Base-by-base conservation (phyloP, 2,329 filamentous ascomycete genomes). In the Xylariaceae sp. region DNA sequence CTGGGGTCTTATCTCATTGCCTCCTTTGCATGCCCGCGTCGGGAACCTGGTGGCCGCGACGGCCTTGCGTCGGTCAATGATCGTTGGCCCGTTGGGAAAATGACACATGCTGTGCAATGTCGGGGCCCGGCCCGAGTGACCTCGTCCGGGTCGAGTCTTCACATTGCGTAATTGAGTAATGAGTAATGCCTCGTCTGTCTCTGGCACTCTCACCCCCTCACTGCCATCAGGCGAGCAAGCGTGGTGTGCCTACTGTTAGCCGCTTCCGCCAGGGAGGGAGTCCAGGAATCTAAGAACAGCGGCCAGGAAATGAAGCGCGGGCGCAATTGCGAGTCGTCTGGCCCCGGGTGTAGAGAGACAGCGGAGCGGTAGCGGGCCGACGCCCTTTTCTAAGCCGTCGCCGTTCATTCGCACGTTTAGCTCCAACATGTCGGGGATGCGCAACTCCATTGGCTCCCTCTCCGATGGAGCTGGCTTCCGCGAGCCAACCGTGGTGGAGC, bases 311-410 rank as follows among this genome's bases (percentile, higher is more conserved):
- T 8, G 26, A 8, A 26, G 8, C 26, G 26, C 26, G 26, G 5
- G 8, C 8, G 26, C 26, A 26, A 26, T 26, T 26, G 4, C 8
- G 26, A 37, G 34, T 16, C 16, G 34, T 18, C 9, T 13, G 18
- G n/a, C 34, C 26, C 32, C 29, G 40, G 16, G 42, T 29, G 43
- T 19, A 12, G 16, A 29, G 12, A 15, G 26, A 42, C 34, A 36
- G 40, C 37, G 54, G 44, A 53, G 49, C 46, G 54, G 53, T 55
- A 58, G 55, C 55, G 55, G 55, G 47, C 49, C 55, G 55, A 51
- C 15, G 48, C 53, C 53, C 53, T 9, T 30, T 26, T 42, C 44
- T 40, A 49, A 15, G 30, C 16, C 8, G 34, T 41, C 42, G 15
- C 22, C 26, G 26, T 32, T 42, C 44, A 22, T 47, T 37, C 9